A percentile compares a stretch with the other conserved stretches of the same genome.
These are phyloP conservation scores for Ascochyta fabae DNA, from an alignment of 2,329 filamentous ascomycete species.

Conservation along the genomic window DNA sequence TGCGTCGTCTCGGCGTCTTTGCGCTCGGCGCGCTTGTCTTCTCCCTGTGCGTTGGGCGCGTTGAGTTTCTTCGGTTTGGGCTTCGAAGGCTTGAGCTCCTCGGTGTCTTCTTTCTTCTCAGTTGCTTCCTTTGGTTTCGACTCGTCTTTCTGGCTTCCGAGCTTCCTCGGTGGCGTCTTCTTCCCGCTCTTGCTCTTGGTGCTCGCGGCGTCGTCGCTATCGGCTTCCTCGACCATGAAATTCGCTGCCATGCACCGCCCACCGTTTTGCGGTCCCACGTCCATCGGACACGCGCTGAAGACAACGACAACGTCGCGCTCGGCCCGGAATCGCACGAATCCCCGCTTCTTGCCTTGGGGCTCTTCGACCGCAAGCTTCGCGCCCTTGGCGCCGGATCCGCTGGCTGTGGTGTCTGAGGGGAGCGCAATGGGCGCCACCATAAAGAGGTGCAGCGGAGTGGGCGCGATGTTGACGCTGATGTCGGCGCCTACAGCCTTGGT, in stretches of 20 bases:
- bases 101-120: background rate
- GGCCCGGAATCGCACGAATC: conserved; percentile 44
- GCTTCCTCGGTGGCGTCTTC: conserved; percentile 31
- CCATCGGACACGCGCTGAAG: conserved; percentile 49
- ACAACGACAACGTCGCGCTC: conserved; percentile 48
- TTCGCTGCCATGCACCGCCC: conserved; percentile 49
- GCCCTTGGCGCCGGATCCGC: conserved; percentile 39
- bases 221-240: conserved; percentile 47
- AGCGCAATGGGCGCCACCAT: conserved; percentile 43
- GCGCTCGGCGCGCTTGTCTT: background rate
- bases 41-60: background rate
- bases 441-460: conserved; percentile 56
- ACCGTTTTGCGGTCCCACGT: conserved; percentile 45
- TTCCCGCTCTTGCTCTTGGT: conserved; percentile 19
- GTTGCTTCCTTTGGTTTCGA: background rate
- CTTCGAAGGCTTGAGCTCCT: background rate
- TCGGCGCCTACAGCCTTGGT: conserved; percentile 55
- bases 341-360: conserved; percentile 45
- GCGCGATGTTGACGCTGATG: conserved; percentile 56
- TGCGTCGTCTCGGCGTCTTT: background rate
- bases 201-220: conserved; percentile 27
- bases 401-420: conserved; percentile 3
- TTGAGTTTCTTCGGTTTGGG: conserved; percentile 12
- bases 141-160: conserved; percentile 11
- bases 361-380: conserved; percentile 38